Percentiles rank a stretch among this genome's conserved stretches.
These are phyloP conservation scores for Phaseolus coccineus DNA, from an alignment of 331 rosid species.

Conservation along the genomic window DNA sequence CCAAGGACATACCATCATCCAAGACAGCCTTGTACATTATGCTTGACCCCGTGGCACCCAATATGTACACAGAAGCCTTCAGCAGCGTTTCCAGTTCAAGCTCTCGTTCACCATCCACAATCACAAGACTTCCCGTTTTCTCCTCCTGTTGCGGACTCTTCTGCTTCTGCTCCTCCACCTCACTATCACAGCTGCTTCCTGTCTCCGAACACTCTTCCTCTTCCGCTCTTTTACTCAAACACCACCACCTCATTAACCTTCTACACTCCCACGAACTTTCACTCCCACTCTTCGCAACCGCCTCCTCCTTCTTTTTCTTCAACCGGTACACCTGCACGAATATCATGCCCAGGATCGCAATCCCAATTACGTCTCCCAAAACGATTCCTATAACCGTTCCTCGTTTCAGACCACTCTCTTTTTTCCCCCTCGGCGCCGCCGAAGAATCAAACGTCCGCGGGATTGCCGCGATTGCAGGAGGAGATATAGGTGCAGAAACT, in stretches of 20 bases:
- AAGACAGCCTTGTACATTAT: conserved; percentile 96
- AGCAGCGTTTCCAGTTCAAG: conserved; percentile 82
- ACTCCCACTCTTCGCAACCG: conserved; percentile 49
- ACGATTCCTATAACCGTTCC: conserved; percentile 75
- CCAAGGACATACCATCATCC: conserved; percentile 77
- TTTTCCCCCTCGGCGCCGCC: conserved; percentile 31
- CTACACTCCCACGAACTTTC: conserved; percentile 65
- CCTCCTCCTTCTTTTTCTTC: conserved; percentile 62
- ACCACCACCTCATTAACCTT: conserved; percentile 88
- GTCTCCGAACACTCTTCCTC: conserved; percentile 65
- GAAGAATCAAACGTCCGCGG: conserved; percentile 64
- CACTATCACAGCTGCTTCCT: conserved; percentile 43
- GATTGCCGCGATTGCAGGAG: conserved; percentile 91
- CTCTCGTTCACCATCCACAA: conserved; percentile 78
- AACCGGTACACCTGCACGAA: conserved; percentile 58
- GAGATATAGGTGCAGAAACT: conserved; percentile 57
- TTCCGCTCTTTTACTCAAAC: conserved; percentile 69
- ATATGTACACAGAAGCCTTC: conserved; percentile 85
- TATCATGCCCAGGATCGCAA: conserved; percentile 58
- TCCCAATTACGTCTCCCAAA: conserved; percentile 67
- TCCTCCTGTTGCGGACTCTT: conserved; percentile 36
- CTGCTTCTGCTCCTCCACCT: conserved; percentile 37
- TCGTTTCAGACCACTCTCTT: conserved; percentile 49
- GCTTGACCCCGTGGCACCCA: conserved; percentile 96
- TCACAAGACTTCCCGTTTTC: conserved; percentile 77